phyloP scores from a whole-genome alignment of 352 stramenopile species.

The Globisporangium perplexum region DNA sequence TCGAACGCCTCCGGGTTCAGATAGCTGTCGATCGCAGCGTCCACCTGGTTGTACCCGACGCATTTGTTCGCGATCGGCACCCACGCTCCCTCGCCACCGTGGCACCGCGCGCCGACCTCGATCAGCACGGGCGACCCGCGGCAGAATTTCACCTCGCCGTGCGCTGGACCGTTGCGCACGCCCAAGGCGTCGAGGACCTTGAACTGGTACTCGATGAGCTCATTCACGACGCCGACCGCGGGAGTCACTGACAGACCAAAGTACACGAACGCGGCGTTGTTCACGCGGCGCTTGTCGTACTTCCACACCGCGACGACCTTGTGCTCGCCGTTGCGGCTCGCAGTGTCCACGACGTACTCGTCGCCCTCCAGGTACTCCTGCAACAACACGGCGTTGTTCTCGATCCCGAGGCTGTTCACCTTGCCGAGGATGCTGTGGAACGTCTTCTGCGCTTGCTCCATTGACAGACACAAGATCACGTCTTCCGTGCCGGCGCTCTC shows the following conservation, averaged over 20 bases:
- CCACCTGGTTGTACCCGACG: constrained; percentile 93
- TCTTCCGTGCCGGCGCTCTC: constrained; percentile 74
- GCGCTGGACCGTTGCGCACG: constrained; percentile 66
- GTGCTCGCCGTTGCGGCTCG: constrained; percentile 89
- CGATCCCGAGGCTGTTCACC: constrained; percentile 81
- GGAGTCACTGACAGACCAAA: constrained; percentile 80
- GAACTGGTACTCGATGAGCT: constrained; percentile 84
- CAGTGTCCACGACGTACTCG: constrained; percentile 97
- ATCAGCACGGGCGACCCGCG: constrained; percentile 88
- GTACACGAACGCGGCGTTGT: constrained; percentile 95
- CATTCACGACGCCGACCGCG: constrained; percentile 56
- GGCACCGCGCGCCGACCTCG: constrained; percentile 94
- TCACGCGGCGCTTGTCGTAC: constrained; percentile 96
- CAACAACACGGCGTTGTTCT: constrained; percentile 80
- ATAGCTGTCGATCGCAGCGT: constrained; percentile 84
- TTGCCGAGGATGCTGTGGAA: constrained; percentile 84
- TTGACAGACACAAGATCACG: constrained; percentile 73
- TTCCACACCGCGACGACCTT: constrained; percentile 97
- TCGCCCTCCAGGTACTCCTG: constrained; percentile 94
- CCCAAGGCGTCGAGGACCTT: constrained; percentile 64
- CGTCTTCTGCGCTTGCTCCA: constrained; percentile 71
- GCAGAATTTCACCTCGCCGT: constrained; percentile 86
- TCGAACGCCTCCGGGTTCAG: constrained; percentile 51
- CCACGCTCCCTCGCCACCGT: constrained; percentile 94
- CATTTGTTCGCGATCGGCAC: constrained; percentile 87